Percentiles rank a stretch among this genome's conserved stretches.
Conservation (phyloP, 768 basidiomycete species). For the Lactifluus volemus region DNA sequence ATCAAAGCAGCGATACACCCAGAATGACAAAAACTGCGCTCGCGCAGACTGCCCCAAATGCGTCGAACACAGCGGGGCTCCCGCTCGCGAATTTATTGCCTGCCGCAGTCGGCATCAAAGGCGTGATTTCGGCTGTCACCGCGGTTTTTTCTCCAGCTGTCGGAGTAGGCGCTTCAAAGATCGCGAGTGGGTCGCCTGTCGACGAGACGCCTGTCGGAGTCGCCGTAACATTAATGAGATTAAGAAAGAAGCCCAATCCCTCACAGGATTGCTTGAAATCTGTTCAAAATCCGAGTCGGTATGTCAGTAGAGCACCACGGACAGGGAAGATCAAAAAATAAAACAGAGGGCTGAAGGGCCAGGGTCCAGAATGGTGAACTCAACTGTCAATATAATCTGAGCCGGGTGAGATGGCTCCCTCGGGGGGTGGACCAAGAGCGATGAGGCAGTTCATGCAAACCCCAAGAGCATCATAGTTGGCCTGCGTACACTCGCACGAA, state of each 20-base stretch:
- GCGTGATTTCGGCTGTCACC: not conserved
- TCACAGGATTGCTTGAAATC: not conserved
- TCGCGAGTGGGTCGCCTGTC: not conserved
- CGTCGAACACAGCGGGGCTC: not conserved
- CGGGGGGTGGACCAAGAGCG: not conserved
- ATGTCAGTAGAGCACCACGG: not conserved
- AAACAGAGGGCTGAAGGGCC: no score
- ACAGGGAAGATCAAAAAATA: not conserved
- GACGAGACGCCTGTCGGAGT: not conserved
- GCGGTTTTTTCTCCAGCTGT: not conserved
- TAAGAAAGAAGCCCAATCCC: not conserved
- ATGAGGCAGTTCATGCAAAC: not conserved
- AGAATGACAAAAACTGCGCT: not conserved
- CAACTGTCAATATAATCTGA: not conserved
- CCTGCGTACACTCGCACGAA: conserved; percentile 3
- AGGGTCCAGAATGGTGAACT: not conserved
- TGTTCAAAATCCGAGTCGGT: not conserved
- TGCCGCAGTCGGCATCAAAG: not conserved
- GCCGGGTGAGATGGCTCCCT: not conserved
- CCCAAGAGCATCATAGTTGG: not conserved
- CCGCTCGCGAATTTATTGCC: not conserved
- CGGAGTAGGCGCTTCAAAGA: not conserved
- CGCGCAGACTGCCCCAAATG: not conserved
- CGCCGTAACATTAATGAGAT: not conserved
- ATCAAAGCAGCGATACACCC: not conserved